Evolutionary conservation across 2,329 filamentous ascomycete genomes (phyloP), one percentile per base, ranked within the genome.

Genomic region (Arthrobotrys iridis): DNA sequence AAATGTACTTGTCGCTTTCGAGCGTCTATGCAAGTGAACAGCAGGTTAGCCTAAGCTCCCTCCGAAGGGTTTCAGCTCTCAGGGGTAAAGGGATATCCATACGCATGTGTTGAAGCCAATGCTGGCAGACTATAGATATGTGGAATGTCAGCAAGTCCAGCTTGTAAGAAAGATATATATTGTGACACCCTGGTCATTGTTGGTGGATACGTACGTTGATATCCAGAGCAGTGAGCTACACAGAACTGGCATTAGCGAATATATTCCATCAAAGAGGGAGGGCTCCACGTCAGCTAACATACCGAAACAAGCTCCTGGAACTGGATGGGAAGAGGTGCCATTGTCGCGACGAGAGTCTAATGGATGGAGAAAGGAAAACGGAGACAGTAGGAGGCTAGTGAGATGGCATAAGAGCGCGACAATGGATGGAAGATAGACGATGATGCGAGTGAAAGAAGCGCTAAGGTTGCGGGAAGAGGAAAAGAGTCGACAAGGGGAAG

Each of bases 1-100:
- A 99, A 81, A 99, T 92, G 84, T 90, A 99, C 82, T 91, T 88
- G 84, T 99, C 95, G 82, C 95, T 99, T 87, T 99, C 95, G 85
- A 99, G 88, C 83, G 95, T 99, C 93, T 97, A 77, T 77, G 48
- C 79, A 13, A 20, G 24, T 20, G 6, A 24, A 26, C 11, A 24
- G 67, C 60, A 48, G 20, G 46, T 24, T 11, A 33, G 50, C 35
- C 18, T 37, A 63, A 78, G 58, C 80, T 76, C 73, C 46, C 33
- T 33, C 33, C 11, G 24, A 43, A n/a, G n/a, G 48, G 48, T 57
- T 37, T 58, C 10, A 30, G 79, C 80, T 79, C 62, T 78, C 74
- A 65, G 41, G 28, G 66, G 52, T 70, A 76, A n/a, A 72, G 40
- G 66, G n/a, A 22, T 40, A 22, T 72, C 46, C 41, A 40, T 52